Evolutionary conservation across 495 filamentous ascomycete species (phyloP), one percentile per base, ranked within the genome.

Genomic region (Penicillium macrosclerotiorum): DNA sequence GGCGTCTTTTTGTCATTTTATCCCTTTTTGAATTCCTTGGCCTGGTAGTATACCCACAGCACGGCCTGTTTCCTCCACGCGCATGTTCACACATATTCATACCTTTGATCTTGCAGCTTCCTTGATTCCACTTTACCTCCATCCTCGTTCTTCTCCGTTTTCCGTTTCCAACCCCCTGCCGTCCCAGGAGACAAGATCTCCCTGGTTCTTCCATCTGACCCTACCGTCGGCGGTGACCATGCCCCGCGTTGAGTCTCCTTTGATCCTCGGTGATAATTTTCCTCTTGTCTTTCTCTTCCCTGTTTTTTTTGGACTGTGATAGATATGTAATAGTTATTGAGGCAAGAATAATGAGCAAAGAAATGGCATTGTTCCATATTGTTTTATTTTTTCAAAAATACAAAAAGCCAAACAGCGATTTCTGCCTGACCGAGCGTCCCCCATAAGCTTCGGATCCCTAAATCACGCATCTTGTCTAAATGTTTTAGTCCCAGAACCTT

Each of bases 321-420:
- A 62, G 45, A 55, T 54, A 56, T 60, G 52, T 62, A 62, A 62
- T 62, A 57, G 41, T 57, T 55, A 57, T 60, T 60, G 56, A 62
- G 49, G 53, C 59, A 60, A 62, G 59, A 62, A 43, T 62, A 51
- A 62, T 55, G 59, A 60, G 39, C 52, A 41, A 60, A 54, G 44
- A 31, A 57, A 33, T 46, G 12, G 20, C 35, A 57, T 52, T 46
- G 19, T 48, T 42, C 24, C 23, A 26, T 42, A 29, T 38, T 33
- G n/a, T n/a, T n/a, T n/a, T n/a, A n/a, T n/a, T n/a, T n/a, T n/a
- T n/a, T n/a, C n/a, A n/a, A n/a, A n/a, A n/a, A n/a, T n/a, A n/a
- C n/a, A n/a, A n/a, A n/a, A n/a, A n/a, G n/a, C n/a, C n/a, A n/a
- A n/a, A n/a, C n/a, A n/a, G n/a, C n/a, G n/a, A n/a, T n/a, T n/a